Percentiles rank a stretch among this genome's conserved stretches.
These are phyloP conservation scores for Castanopsis chinensis DNA, from an alignment of 306 rosid genomes.

Conservation along the genomic window DNA sequence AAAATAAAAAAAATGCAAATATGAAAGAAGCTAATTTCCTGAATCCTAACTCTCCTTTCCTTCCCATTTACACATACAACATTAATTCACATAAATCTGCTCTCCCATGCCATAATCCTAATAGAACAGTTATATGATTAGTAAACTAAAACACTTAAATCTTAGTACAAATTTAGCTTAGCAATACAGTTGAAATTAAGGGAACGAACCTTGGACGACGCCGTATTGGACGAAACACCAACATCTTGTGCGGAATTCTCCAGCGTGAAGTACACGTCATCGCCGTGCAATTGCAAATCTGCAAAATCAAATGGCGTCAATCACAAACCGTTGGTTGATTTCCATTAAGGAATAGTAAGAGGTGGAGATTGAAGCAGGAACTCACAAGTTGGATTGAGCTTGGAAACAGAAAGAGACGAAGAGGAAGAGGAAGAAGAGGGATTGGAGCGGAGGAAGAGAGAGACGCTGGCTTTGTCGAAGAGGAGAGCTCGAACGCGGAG, in stretches of 20 bases:
- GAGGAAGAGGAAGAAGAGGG: constrained; percentile 33
- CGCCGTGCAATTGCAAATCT: constrained; percentile 80
- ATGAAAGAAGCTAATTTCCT: not conserved
- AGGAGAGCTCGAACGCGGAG: constrained; percentile 92
- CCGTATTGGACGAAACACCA: constrained; percentile 32
- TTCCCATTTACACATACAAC: not conserved
- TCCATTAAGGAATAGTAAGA: too few relatives aligned
- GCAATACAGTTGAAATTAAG: not conserved
- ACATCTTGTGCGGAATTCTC: constrained; percentile 49
- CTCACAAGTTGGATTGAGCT: constrained; percentile 66
- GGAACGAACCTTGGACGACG: constrained; percentile 47
- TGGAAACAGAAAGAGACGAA: constrained; percentile 41
- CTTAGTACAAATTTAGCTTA: too few relatives aligned
- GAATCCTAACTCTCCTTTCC: not conserved
- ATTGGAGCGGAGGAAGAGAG: constrained; percentile 53
- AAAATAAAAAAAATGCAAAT: not conserved
- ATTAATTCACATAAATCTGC: not conserved
- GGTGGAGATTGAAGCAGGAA: not conserved
- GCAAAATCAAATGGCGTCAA: constrained; percentile 17
- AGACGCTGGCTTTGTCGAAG: constrained; percentile 80
- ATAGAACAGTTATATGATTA: too few relatives aligned
- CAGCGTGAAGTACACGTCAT: constrained; percentile 78
- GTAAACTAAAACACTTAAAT: too few relatives aligned
- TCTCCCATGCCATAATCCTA: too few relatives aligned
- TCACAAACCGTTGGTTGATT: not conserved